These are phyloP conservation scores for Penicillium argentinense DNA, from an alignment of 495 filamentous ascomycete species.

Conservation along the genomic window DNA sequence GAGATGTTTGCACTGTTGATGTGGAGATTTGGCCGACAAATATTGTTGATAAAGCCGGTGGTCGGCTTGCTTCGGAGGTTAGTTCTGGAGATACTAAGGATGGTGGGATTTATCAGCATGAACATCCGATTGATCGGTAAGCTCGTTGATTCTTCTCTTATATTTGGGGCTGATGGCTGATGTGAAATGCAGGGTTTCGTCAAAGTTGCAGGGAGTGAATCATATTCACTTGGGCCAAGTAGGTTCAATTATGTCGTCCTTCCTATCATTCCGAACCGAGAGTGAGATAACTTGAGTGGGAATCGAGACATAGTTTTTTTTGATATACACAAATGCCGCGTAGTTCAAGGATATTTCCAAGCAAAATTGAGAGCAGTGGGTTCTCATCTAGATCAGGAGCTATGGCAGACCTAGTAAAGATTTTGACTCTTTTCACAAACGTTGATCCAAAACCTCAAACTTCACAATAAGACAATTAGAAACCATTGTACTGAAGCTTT, in stretches of 20 bases:
- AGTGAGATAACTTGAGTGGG: too few relatives aligned
- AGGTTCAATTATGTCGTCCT: background rate
- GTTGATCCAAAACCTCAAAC: too few relatives aligned
- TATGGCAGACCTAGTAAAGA: too few relatives aligned
- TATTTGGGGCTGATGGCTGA: background rate
- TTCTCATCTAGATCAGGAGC: too few relatives aligned
- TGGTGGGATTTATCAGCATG: background rate
- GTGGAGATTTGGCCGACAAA: slow-evolving; percentile 66
- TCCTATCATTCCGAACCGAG: background rate
- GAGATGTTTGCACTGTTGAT: slow-evolving; percentile 53
- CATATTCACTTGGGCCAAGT: background rate
- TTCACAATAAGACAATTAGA: too few relatives aligned
- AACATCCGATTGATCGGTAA: slow-evolving; percentile 2
- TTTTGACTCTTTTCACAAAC: too few relatives aligned
- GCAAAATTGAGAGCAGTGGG: too few relatives aligned
- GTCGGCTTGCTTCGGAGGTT: background rate
- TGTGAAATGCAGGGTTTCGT: background rate
- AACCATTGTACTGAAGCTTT: too few relatives aligned
- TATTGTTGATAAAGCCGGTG: slow-evolving; percentile 44
- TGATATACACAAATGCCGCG: too few relatives aligned
- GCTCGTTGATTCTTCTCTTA: background rate
- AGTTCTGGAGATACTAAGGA: background rate
- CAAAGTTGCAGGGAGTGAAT: background rate
- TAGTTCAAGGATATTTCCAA: too few relatives aligned
- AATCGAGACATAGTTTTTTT: too few relatives aligned